Base-by-base conservation (phyloP, 1,139 yeast genomes). In the Yamadazyma jaroonii region DNA sequence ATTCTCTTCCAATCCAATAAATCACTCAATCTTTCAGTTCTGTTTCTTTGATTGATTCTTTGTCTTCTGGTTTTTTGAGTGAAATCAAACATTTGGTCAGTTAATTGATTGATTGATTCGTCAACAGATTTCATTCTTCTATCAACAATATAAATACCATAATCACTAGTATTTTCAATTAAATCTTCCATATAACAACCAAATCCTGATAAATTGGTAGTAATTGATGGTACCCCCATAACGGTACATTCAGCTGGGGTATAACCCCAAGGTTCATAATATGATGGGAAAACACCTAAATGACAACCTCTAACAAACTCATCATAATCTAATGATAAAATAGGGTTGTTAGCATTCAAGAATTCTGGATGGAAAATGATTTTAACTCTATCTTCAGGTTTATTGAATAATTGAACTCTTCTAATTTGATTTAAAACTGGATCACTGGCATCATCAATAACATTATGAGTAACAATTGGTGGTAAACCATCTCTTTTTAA, bases 161-260 rank as follows among this genome's bases (percentile, higher is more conserved):
- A 92, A 64, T 92, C 97, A 45, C 86, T 78, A 23, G 97, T 85
- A 57, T 89, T 87, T 61, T 92, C 97, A 61, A 92, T 90, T 53
- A 92, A 73, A 59, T 92, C 97, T 64, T 92, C 98, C 97, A 92
- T 92, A 67, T 92, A 92, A 52, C 97, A 94, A 39, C 98, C 98
- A 59, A 92, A 92, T 2, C 98, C 98, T 7, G 97, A 88, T 48
- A 92, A 72, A 61, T 92, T 92, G 36, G 98, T 92, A 20, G 98
- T 90, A 55, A 92, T 87, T n/a, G 96, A 87, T 13, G 98, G 98
- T 41, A 92, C 95, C 44, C 98, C 98, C 98, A 92, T 92, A 26
- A 92, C 98, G 1, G 98, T 92, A 71, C 98, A 92, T 61, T 92
- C 98, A 9, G 97, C 97, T 9, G 98, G 98, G 5, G 98, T 92